Evolutionary conservation across 805 yeast genomes (phyloP), one percentile per base, ranked within the genome.

Genomic region (Schwanniomyces occidentalis): DNA sequence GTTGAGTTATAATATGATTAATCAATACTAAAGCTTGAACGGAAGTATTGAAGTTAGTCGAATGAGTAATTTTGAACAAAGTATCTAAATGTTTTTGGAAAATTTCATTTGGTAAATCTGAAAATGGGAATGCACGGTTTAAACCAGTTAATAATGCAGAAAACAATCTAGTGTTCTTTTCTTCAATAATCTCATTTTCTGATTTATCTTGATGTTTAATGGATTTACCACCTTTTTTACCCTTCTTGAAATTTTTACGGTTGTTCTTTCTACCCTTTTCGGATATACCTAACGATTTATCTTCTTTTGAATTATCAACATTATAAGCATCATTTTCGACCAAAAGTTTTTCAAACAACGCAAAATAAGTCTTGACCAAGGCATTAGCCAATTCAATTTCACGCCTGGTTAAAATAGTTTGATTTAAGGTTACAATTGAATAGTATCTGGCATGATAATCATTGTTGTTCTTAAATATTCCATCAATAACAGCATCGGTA

Each of bases 61-160:
- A 83, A 59, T 91, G 97, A 4, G 97, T 90, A 56, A 91, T 91
- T 52, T 78, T 79, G 73, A 84, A 93, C 37, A 93, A 66, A 0
- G 95, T 82, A 53, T 87, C 83, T 53, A 91, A 69, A 63, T 93
- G 97, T 41, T 75, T 69, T 45, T 79, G 77, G 53, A 82, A 87
- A 5, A 77, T 75, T 18, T 82, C 80, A 24, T 79, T 74, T 12
- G 88, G 81, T 35, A 93, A 68, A 44, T 79, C 73, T 2, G 95
- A 80, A 57, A 86, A 93, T 36, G 98, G 98, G 72, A 87, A 91
- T 0, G 98, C 90, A 64, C 99, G 85, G 58, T 93, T 93, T 39
- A 93, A 76, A 48, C 99, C 99, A 1, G 99, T 88, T 46, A 93
- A 75, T 37, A 93, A 73, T 10, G 96, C 96, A 18, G 96, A 81